Base-by-base conservation (phyloP, 2,329 filamentous ascomycete species). In the Metarhizium sp. region DNA sequence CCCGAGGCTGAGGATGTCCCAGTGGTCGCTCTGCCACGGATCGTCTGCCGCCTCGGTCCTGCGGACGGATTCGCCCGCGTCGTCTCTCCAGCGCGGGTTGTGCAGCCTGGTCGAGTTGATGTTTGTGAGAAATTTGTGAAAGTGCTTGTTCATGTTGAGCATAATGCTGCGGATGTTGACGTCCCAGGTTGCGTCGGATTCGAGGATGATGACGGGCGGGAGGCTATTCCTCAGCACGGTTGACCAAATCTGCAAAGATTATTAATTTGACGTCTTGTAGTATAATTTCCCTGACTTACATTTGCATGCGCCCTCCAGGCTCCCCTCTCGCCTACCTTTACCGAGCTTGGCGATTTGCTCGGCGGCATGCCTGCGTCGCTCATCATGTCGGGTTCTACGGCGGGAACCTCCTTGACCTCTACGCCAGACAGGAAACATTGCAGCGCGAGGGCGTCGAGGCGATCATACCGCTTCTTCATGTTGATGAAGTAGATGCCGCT, bases 111-210 rank as follows among this genome's bases (percentile, higher is more conserved):
- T 50, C 3, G 49, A 50, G 13, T 50, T 20, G 34, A 50, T 32
- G 13, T 50, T 5, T 18, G 13, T 32, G 4, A 50, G 49, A 10
- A 50, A 25, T 18, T 14, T 10, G 4, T 7, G 25, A 25, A 50
- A 50, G 16, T 50, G 7, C 7, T 18, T 11, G 56, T 65, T 64
- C n/a, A 63, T 52, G 32, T 50, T 46, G 13, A 56, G 52, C 60
- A 64, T 64, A 53, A 63, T 61, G 8, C 55, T 55, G 7, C 61
- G 62, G 18, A 65, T 43, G 48, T 66, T 59, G 48, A 66, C 30
- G 46, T 67, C 64, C 64, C 63, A 67, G 5, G 59, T 59, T 18
- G 64, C 63, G 54, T 67, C 65, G 46, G 64, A 65, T 42, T 67
- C 65, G 20, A 67, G 55, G 51, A 66, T 59, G 20, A 67, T 51